Base-by-base conservation (phyloP, 352 stramenopile genomes). In the Pythium coloratum region DNA sequence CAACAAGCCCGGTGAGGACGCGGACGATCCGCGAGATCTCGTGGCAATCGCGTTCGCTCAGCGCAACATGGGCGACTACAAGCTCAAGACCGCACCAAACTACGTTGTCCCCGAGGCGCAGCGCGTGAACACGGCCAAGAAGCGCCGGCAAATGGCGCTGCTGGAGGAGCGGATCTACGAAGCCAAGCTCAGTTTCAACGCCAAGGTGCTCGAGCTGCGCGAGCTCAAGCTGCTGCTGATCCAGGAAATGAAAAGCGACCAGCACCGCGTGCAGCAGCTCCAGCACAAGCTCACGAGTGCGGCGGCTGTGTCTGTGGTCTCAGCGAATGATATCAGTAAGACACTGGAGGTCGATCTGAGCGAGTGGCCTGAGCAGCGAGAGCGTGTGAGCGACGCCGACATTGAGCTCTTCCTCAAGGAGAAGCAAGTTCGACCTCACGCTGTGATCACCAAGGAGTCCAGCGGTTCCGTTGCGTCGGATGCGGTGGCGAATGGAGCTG, bases 61-160 rank as follows among this genome's bases (percentile, higher is more conserved):
- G 57, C 79, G 87, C 33, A 94, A 96, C 66, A 92, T 97, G 82
- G 91, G 93, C 2, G 91, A 97, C 73, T 98, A 96, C 76, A 96
- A 97, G 66, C 71, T 98, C 44, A 98, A 98, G 73, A 91, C 81
- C 3, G 84, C 80, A 10, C 66, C 73, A 6, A 82, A 90, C 58
- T 98, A 98, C 66, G 87, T 96, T 6, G 92, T 98, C 10, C 92
- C 92, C 6, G 81, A 96, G 59, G 79, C 91, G 20, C 89, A 96
- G 68, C 90, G 85, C 32, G 83, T 98, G 24, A 97, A 98, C 53
- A 86, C 92, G 3, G 81, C 81, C 26, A 96, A 94, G 68, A 98
- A 98, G 62, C 66, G 88, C 13, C 67, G 81, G n/a, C 87, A 97
- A 59, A 92, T 96, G 75, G 85, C 85, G 33, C 71, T 96, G 18